Base-by-base conservation (phyloP, 345 rosid genomes). In the Citropsis articulata region DNA sequence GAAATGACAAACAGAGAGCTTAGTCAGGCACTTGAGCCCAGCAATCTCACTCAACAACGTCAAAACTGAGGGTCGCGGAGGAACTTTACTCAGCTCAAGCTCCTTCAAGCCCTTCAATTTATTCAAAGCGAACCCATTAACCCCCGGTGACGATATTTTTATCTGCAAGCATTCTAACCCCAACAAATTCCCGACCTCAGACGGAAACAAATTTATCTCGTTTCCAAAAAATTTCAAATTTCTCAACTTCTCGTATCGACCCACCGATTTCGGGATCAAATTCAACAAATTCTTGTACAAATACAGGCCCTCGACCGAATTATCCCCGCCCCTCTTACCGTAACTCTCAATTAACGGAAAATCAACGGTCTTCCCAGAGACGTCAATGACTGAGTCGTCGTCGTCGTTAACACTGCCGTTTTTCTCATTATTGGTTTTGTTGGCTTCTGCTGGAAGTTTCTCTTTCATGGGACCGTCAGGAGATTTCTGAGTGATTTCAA, bases 1-100 rank as follows among this genome's bases (percentile, higher is more conserved):
- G 80, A 96, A 96, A 77, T 91, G 92, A 72, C 97, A 91, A 84
- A 94, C 93, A 80, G 97, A 91, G 40, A 96, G 97, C 83, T 87
- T 96, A 16, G 93, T 91, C 91, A 96, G 89, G 84, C 86, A 82
- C 76, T 87, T 88, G 27, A 96, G 89, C 75, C 89, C 97, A 31
- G 94, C 87, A 81, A 96, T 91, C 86, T 92, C 95, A 73, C 88
- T 88, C 85, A 96, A 86, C 57, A 94, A 80, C 12, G 95, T 89
- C 81, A 94, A 83, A 50, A 89, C 91, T 2, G 97, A 91, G 45
- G 97, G 88, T 48, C 94, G 87, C 8, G 87, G 89, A 0, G 93
- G 94, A 30, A 84, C 92, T 82, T 87, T 92, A 56, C 94, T 90
- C 30, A 96, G 84, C 77, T 96, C 95, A 24, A 96, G 95, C 90